Evolutionary conservation across 2,329 filamentous ascomycete genomes (phyloP).

Genomic region (Sphaerostilbella broomeana): DNA sequence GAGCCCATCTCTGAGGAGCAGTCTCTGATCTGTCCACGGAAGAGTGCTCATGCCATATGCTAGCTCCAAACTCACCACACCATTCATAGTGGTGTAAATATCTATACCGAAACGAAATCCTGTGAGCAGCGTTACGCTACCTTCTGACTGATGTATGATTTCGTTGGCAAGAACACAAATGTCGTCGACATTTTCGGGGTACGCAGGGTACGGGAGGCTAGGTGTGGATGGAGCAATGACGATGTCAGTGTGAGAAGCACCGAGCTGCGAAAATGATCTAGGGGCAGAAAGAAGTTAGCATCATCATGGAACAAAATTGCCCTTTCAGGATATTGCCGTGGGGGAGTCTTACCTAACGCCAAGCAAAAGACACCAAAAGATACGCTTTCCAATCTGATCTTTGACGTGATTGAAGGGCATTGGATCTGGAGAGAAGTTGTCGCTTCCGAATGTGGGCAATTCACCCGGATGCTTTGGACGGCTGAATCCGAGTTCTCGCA

Average conservation of each 20-base stretch:
- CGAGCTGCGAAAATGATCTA: slow-evolving; percentile 72
- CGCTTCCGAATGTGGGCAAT: slow-evolving; percentile 34
- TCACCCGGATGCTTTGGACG: slow-evolving; percentile 43
- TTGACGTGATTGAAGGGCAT: slow-evolving; percentile 61
- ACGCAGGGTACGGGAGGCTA: slow-evolving; percentile 67
- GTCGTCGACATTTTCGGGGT: slow-evolving; percentile 79
- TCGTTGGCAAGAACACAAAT: slow-evolving; percentile 67
- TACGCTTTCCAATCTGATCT: slow-evolving; percentile 66
- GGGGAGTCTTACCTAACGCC: slow-evolving; percentile 51
- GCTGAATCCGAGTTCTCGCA: slow-evolving; percentile 60
- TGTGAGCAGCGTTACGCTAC: slow-evolving; percentile 61
- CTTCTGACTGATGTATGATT: slow-evolving; percentile 62
- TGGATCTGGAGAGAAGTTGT: slow-evolving; percentile 32
- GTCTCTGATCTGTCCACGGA: slow-evolving; percentile 71
- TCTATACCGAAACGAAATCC: slow-evolving; percentile 77
- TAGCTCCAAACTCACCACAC: slow-evolving; percentile 71
- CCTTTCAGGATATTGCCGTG: too few relatives aligned
- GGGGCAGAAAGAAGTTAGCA: not conserved
- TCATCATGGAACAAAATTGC: not conserved
- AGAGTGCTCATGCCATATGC: slow-evolving; percentile 73
- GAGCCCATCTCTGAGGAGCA: slow-evolving; percentile 64
- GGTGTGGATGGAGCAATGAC: slow-evolving; percentile 71
- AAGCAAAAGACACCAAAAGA: slow-evolving; percentile 80
- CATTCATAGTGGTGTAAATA: slow-evolving; percentile 74
- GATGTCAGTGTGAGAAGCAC: slow-evolving; percentile 63